A percentile compares a stretch with the other conserved stretches of the same genome.
Evolutionary conservation across 257 asterid genomes (phyloP).

Genomic region (Primulina huaijiensis): DNA sequence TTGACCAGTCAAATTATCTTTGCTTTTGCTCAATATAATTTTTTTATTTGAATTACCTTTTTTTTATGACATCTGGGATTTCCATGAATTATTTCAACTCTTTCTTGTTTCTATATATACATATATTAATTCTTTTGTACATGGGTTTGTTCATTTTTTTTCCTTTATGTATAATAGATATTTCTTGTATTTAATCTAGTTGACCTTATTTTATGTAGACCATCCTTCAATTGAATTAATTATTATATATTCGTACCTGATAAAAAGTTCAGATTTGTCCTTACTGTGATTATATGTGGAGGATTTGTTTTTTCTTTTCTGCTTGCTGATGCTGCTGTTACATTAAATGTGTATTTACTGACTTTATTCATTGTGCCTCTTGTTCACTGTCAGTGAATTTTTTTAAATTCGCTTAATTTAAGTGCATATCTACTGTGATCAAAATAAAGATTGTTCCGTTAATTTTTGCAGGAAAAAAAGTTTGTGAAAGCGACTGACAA

Average conservation of each 20-base stretch:
- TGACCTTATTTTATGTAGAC: conserved; percentile 28
- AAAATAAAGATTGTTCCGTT: conserved; percentile 30
- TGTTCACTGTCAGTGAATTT: conserved; percentile 21
- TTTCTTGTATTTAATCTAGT: conserved; percentile 30
- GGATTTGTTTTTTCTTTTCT: conserved; percentile 23
- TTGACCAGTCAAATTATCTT: conserved; percentile 51
- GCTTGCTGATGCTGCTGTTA: conserved; percentile 35
- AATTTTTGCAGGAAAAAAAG: conserved; percentile 62
- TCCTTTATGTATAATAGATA: conserved; percentile 25
- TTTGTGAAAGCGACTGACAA: conserved; percentile 65
- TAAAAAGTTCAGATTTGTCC: conserved; percentile 39
- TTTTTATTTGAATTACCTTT: conserved; percentile 10
- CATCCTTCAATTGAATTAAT: conserved; percentile 14
- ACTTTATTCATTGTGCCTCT: conserved; percentile 27
- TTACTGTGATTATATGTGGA: conserved; percentile 27
- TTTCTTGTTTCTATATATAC: conserved; percentile 22
- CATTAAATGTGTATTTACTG: conserved; percentile 27
- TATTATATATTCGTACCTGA: conserved; percentile 23
- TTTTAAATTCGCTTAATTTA: conserved; percentile 21
- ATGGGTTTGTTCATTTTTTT: conserved; percentile 23
- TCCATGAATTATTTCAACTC: conserved; percentile 21
- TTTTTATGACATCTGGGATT: conserved; percentile 13
- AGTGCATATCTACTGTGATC: conserved; percentile 23
- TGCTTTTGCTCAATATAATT: conserved; percentile 11
- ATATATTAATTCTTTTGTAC: not conserved